Conservation (phyloP, 2,329 filamentous ascomycete species). For the Aspergillus novofumigatus region DNA sequence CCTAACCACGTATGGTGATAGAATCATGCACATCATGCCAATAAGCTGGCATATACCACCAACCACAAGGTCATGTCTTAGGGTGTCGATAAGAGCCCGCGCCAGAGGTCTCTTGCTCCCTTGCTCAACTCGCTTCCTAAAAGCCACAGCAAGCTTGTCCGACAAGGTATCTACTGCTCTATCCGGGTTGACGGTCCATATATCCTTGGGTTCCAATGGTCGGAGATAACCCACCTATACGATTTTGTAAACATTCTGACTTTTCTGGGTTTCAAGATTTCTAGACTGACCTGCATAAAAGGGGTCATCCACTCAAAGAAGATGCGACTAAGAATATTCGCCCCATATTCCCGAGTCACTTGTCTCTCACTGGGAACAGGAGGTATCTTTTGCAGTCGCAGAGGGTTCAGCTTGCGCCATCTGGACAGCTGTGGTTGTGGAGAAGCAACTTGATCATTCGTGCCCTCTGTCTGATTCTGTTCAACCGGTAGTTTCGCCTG, state of each 20-base stretch:
- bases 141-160: constrained; percentile 60
- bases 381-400: constrained; percentile 48
- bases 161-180: constrained; percentile 69
- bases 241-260: constrained; percentile 4
- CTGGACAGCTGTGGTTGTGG: neutral
- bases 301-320: constrained; percentile 90
- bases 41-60: constrained; percentile 73
- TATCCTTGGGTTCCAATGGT: constrained; percentile 74
- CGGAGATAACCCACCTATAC: constrained; percentile 75
- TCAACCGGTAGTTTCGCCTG: neutral
- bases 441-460: neutral
- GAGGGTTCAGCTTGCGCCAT: constrained; percentile 43
- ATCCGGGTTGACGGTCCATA: constrained; percentile 83
- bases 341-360: constrained; percentile 66
- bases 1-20: constrained; percentile 78
- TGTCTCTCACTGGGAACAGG: constrained; percentile 52
- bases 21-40: constrained; percentile 68
- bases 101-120: constrained; percentile 71
- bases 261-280: constrained; percentile 7
- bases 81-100: constrained; percentile 81
- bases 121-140: constrained; percentile 62
- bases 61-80: constrained; percentile 77
- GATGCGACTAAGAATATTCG: constrained; percentile 68
- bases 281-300: constrained; percentile 66
- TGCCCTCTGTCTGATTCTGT: neutral